Base-by-base conservation (phyloP, 2,329 filamentous ascomycete species). In the Clarireedia monteithiana region DNA sequence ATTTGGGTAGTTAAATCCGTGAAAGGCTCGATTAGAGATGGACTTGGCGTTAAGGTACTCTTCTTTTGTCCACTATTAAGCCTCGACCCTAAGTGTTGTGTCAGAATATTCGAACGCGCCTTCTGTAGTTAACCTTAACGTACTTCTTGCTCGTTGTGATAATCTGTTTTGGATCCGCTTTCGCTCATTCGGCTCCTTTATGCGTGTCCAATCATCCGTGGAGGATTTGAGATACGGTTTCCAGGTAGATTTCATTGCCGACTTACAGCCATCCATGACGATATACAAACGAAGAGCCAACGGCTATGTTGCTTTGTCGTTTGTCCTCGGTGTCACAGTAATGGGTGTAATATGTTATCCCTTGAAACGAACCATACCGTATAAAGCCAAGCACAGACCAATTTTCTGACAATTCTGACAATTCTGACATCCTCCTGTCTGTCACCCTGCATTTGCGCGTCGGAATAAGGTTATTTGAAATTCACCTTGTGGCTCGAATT, bases 161-260 rank as follows among this genome's bases (percentile, higher is more conserved):
- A 67, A 57, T 9, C 60, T 57, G 53, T 67, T 67, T 50, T 68
- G 62, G 24, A 58, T 47, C 30, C 59, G 56, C 53, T 64, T 65
- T 27, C 63, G 60, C 62, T 70, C 63, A 0, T 58, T 57, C 2
- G 63, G 63, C 49, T 66, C 66, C 10, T 62, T 66, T n/a, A 70
- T 62, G 15, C 64, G 65, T 7, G 64, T 67, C 68, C 68, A 71
- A 46, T 71, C 68, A 26, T 71, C 68, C 54, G 60, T 53, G 5
- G 60, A 54, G 2, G 55, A 58, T 26, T 57, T 63, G 38, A 62
- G 42, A 53, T 56, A 60, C 3, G 56, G 53, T 47, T 57, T 59
- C 62, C 62, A 63, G 6, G 36, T 48, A 15, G 58, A 59, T 27
- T 63, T 45, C 34, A 39, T 50, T n/a, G 24, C 10, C 36, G 15